Conservation (phyloP, 2,329 filamentous ascomycete genomes). For the Epichloe uncinata region DNA sequence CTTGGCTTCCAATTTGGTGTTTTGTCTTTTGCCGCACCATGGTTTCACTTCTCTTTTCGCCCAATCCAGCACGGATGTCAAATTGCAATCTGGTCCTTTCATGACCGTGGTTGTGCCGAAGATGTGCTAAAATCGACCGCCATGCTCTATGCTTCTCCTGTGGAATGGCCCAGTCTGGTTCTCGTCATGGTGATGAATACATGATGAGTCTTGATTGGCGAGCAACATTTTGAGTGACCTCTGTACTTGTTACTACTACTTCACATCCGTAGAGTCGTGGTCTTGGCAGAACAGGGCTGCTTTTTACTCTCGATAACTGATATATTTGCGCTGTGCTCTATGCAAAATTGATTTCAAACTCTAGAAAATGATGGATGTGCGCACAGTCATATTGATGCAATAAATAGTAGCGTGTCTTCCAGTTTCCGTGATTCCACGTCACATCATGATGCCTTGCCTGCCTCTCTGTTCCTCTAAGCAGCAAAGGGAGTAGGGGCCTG, state of each 20-base stretch:
- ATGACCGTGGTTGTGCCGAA: slow-evolving; percentile 97
- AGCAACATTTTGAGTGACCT: slow-evolving; percentile 11
- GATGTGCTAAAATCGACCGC: slow-evolving; percentile 78
- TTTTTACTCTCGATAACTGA: background rate
- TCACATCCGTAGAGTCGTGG: background rate
- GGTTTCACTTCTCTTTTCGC: background rate
- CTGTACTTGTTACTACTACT: background rate
- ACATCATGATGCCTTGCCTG: no score
- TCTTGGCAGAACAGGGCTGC: background rate
- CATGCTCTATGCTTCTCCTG: slow-evolving; percentile 16
- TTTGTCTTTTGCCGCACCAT: no score
- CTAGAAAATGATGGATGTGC: background rate
- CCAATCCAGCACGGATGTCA: slow-evolving; percentile 84
- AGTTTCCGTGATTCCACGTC: no score
- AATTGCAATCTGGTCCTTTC: slow-evolving; percentile 83
- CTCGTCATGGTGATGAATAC: background rate
- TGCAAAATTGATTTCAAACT: background rate
- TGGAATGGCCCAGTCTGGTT: slow-evolving; percentile 6
- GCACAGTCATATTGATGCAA: background rate
- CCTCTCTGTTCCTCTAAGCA: no score
- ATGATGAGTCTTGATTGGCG: slow-evolving; percentile 12
- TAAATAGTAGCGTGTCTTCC: background rate
- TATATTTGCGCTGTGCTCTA: background rate
- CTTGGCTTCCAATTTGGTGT: no score
- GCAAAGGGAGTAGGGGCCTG: no score